Evolutionary conservation across 495 filamentous ascomycete species (phyloP).

Genomic region (Tetracladium setigerum): DNA sequence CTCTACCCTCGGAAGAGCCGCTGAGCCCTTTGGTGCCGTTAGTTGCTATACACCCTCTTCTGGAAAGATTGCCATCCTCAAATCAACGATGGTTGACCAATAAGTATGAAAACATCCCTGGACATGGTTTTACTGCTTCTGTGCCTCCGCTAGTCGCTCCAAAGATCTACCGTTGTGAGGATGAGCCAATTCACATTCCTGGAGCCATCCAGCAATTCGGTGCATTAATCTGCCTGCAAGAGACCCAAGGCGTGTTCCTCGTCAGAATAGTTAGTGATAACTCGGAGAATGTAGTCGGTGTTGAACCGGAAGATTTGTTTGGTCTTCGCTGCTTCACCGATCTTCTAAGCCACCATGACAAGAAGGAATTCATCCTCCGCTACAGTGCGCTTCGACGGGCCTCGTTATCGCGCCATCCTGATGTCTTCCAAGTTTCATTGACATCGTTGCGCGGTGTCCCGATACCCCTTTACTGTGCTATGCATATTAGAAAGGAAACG

Average conservation of each 20-base stretch:
- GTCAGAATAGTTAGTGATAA: slow-evolving; percentile 13
- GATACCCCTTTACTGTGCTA: slow-evolving; percentile 5
- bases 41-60: too few relatives aligned
- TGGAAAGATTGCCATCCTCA: too few relatives aligned
- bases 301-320: slow-evolving; percentile 10
- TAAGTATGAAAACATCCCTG: too few relatives aligned
- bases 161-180: neutral
- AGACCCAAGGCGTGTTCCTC: slow-evolving; percentile 2
- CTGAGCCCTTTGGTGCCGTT: too few relatives aligned
- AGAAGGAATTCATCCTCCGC: slow-evolving; percentile 6
- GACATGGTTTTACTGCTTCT: too few relatives aligned
- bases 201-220: slow-evolving; percentile 16
- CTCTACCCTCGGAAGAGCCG: too few relatives aligned
- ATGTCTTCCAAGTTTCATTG: slow-evolving; percentile 10
- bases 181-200: slow-evolving; percentile 14
- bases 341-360: slow-evolving; percentile 2
- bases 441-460: neutral
- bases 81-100: too few relatives aligned
- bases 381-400: neutral
- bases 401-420: neutral
- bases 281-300: slow-evolving; percentile 2
- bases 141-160: too few relatives aligned
- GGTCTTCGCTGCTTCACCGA: slow-evolving; percentile 9
- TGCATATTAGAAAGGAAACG: slow-evolving; percentile 2
- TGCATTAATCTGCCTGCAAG: slow-evolving; percentile 11